Base-by-base conservation (phyloP, 139 green algal genomes). In the Parachlorella kessleri region DNA sequence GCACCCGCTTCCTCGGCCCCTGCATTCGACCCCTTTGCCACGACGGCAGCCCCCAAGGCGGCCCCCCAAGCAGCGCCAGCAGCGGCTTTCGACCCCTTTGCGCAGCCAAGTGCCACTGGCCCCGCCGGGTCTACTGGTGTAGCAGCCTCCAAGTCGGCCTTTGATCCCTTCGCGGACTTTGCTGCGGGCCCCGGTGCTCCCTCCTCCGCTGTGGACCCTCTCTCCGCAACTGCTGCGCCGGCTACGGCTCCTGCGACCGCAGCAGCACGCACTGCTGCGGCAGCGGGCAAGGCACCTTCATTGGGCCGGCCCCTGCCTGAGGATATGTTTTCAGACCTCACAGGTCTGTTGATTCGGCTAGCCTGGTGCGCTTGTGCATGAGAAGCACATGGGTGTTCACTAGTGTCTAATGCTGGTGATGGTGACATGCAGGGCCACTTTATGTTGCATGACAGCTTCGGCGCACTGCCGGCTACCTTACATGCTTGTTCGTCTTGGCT, bases 221-320 rank as follows among this genome's bases (percentile, higher is more conserved):
- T 24, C 24, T 38, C 33, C 38, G 53, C 37, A 66, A 35, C 67
- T n/a, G 77, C 36, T 28, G 40, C 54, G 30, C 48, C 42, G 9
- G 39, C 67, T 4, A 3, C 32, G 7, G 66, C 41, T 28, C 48
- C 66, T 38, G 66, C 54, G 66, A 54, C 35, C 8, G 36, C 30
- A 18, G 59, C 73, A 70, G 14, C 63, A 33, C 5, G 14, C 48
- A n/a, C 59, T 5, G 24, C 78, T 14, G 30, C 72, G 18, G 73
- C 73, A 24, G 64, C 65, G 8, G 75, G 75, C 24, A 65, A 72
- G 38, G 42, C 73, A 14, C 23, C 39, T 6, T 67, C n/a, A n/a
- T n/a, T n/a, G n/a, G n/a, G n/a, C n/a, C n/a, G n/a, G n/a, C n/a
- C 84, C 2, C 72, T 88, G 54, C 84, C 84, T 39, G 84, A 87